Evolutionary conservation across 1,139 yeast species (phyloP), one percentile per base, ranked within the genome.

Genomic region (Hyphopichia pseudoburtonii): DNA sequence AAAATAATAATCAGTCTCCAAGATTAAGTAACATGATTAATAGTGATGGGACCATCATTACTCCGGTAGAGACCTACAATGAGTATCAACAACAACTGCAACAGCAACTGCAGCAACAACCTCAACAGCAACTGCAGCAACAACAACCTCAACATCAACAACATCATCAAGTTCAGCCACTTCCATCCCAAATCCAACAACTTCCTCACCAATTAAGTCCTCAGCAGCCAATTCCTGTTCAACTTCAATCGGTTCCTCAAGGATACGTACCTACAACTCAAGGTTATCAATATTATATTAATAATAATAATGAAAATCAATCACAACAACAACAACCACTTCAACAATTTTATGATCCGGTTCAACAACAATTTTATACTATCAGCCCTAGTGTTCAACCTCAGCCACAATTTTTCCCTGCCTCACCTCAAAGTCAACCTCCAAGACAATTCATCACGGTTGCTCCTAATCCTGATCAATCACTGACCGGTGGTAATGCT

Each of bases 1-100:
- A 52, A 41, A 61, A 57, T 36, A 49, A 45, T 33, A 60, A 57
- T 36, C 64, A 66, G 14, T 70, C 74, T 12, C 66, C 66, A 9
- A 58, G 66, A 40, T 54, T 70, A 35, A 51, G 67, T 27, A 71
- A 70, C 44, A 63, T 70, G 66, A 70, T 71, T 34, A 71, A 71
- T 42, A 69, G 76, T 46, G 77, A 71, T 44, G 76, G 76, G 2
- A 71, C 77, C 2, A 64, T 69, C 9, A 66, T 70, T 22, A 67
- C 76, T 1, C 74, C 76, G 0, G 62, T 68, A 12, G 76, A 66
- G 12, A 56, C 70, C 1, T 38, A 42, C 40, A 57, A 49, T 5
- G 47, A 50, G 16, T 44, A 42, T 18, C 39, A 36, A 7, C 33
- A 12, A n/a, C 29, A n/a, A 15, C 30, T 30, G 16, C 39, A 32